phyloP scores from a whole-genome alignment of 805 yeast genomes.

The Saccharomycopsis sp. region DNA sequence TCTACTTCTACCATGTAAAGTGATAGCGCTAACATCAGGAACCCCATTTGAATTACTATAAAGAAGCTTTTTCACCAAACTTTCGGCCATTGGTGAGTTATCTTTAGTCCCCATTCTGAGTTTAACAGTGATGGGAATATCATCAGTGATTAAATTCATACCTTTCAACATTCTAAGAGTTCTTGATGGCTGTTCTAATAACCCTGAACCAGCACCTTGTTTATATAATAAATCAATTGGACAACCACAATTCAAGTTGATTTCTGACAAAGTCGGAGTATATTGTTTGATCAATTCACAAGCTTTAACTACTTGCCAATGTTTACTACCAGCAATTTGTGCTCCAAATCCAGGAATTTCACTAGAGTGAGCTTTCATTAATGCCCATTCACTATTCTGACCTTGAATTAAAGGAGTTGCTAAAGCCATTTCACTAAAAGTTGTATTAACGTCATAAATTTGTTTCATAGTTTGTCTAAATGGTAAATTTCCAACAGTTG shows the following conservation, averaged over 20 bases:
- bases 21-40: conserved; percentile 79
- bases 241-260: conserved; percentile 93
- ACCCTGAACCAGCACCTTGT: conserved; percentile 93
- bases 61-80: conserved; percentile 57
- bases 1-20: conserved; percentile 92
- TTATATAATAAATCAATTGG: conserved; percentile 92
- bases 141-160: conserved; percentile 85
- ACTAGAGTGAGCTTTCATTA: conserved; percentile 74
- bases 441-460: conserved; percentile 75
- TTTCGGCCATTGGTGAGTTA: conserved; percentile 76
- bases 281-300: conserved; percentile 64
- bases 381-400: conserved; percentile 92
- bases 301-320: conserved; percentile 90
- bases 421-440: conserved; percentile 94
- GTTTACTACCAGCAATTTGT: conserved; percentile 84
- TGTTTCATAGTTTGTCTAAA: conserved; percentile 86
- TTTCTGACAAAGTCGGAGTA: conserved; percentile 58
- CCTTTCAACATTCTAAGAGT: conserved; percentile 69
- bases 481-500: conserved; percentile 96
- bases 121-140: conserved; percentile 84
- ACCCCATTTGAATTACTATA: conserved; percentile 32
- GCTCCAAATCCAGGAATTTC: conserved; percentile 89
- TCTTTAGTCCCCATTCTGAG: conserved; percentile 88
- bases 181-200: conserved; percentile 81
- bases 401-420: conserved; percentile 82